Evolutionary conservation across 73 alveolate genomes (phyloP), one percentile per base, ranked within the genome.

Genomic region (Paramecium bursaria): DNA sequence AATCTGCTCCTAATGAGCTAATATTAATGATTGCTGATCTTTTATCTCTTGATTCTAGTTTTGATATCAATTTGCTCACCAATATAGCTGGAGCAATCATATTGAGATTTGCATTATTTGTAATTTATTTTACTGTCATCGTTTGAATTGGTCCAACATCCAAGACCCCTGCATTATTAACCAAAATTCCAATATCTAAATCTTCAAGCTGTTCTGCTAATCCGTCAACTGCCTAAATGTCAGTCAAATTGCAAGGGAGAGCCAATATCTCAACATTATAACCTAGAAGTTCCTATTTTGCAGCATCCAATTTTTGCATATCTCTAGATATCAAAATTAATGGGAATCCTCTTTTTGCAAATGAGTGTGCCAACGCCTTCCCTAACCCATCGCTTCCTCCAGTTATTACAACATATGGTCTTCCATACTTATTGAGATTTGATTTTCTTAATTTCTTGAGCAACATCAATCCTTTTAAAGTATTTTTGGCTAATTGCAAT

Each of bases 371-470:
- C 17, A 87, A 80, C 17, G 87, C 86, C 75, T 87, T 88, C 25
- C 94, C 94, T 17, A 88, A 74, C 9, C 94, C 94, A 51, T 88
- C 93, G 9, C 93, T 74, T 7, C 91, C 87, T 1, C 94, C 94
- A 19, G 94, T 88, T 1, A 88, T 82, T 75, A 88, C 21, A 14
- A 76, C 93, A 30, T 55, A 86, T 11, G 75, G 42, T 14, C 50
- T 50, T 11, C 76, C 76, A 57, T 57, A 57, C n/a, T n/a, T n/a
- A n/a, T n/a, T n/a, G n/a, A n/a, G n/a, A n/a, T n/a, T n/a, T n/a
- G n/a, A n/a, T n/a, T n/a, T n/a, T n/a, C n/a, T n/a, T n/a, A n/a
- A n/a, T n/a, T n/a, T n/a, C n/a, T n/a, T n/a, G n/a, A n/a, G n/a
- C n/a, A n/a, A n/a, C n/a, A n/a, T n/a, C n/a, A n/a, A n/a, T n/a